phyloP scores from a whole-genome alignment of 345 rosid genomes.

The Limnanthes douglasii region DNA sequence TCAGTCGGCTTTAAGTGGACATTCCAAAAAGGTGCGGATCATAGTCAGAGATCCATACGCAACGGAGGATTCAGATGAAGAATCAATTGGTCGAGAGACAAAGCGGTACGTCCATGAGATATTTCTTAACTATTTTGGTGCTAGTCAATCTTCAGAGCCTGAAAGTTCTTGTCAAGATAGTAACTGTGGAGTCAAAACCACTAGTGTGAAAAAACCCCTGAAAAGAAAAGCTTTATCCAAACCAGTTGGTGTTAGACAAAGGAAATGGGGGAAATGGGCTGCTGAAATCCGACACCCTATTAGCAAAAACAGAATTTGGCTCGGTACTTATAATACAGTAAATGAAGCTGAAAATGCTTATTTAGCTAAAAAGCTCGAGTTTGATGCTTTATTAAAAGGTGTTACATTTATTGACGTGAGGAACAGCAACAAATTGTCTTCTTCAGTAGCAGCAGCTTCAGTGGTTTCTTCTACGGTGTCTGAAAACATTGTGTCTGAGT shows the following conservation, averaged over 20 bases:
- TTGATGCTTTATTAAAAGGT: constrained; percentile 39
- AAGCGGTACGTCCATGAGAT: constrained; percentile 52
- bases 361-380: constrained; percentile 44
- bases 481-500: constrained; percentile 7
- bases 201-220: constrained; percentile 16
- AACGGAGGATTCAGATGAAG: constrained; percentile 85
- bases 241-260: constrained; percentile 65
- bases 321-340: constrained; percentile 71
- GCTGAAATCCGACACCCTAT: constrained; percentile 86
- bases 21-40: constrained; percentile 46
- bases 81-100: constrained; percentile 15
- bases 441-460: too few relatives aligned
- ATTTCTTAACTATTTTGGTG: constrained; percentile 26
- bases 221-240: constrained; percentile 13
- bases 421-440: too few relatives aligned
- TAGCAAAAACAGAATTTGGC: constrained; percentile 50
- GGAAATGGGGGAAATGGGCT: constrained; percentile 99
- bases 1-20: constrained; percentile 5
- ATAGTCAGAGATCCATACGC: constrained; percentile 75
- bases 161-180: constrained; percentile 62
- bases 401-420: too few relatives aligned
- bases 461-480: constrained; percentile 2
- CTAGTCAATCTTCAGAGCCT: constrained; percentile 8
- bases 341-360: constrained; percentile 85
- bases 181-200: constrained; percentile 21